Base-by-base conservation (phyloP, 306 rosid species). In the Hippophae gyantsensis region DNA sequence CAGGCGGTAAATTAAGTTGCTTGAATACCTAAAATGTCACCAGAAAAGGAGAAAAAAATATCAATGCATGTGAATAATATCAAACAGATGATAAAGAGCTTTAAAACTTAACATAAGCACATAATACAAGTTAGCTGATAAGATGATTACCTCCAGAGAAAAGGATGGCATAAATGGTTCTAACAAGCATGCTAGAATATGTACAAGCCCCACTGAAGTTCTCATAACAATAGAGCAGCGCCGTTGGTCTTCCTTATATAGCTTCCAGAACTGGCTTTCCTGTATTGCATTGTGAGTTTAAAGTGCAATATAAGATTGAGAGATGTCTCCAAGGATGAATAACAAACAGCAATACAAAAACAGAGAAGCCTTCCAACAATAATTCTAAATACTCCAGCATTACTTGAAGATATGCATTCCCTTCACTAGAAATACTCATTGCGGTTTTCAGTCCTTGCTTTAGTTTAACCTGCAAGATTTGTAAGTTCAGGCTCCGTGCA, bases 161-260 rank as follows among this genome's bases (percentile, higher is more conserved):
- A 86, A 83, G n/a, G 95, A 86, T 38, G 95, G 95, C 67, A 86
- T 76, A 66, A 81, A 86, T 56, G 95, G 90, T 55, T 83, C 84
- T 62, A 74, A 71, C 66, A 86, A 68, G 51, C 82, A 81, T 8
- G 86, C 79, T 27, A 86, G 87, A 63, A 86, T 64, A 66, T 76
- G 75, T 41, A 83, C 81, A 60, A 86, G 57, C 58, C 95, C 95
- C 43, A 67, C 77, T 6, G 95, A 81, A 63, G 85, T 81, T 70
- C 77, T 86, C 78, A 83, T 70, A 32, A 86, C 88, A 65, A 83
- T 66, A 57, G 78, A 54, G 59, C 95, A 86, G 32, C 79, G 76
- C 47, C 85, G 42, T 76, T 42, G 69, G 69, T 83, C 76, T 58
- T 72, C 63, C 72, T 83, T 86, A 78, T 78, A 83, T 63, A 86